phyloP scores from a whole-genome alignment of 164 flowering plant genomes.

The Dillenia turbinata region DNA sequence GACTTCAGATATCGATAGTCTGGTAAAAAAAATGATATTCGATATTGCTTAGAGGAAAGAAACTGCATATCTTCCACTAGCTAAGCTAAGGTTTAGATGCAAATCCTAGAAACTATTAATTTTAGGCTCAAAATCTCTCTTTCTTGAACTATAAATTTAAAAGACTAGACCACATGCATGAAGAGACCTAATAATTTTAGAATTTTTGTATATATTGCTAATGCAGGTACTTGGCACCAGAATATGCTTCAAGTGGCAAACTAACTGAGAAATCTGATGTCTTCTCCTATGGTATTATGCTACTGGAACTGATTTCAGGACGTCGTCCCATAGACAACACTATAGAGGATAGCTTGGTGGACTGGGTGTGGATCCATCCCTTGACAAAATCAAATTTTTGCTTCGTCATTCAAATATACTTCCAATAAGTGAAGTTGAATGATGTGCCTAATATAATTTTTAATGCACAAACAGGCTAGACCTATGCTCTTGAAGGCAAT shows the following conservation, averaged over 20 bases:
- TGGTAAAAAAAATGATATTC: too few species aligned
- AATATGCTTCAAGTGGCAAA: constrained; percentile 87
- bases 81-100: too few species aligned
- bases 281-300: constrained; percentile 81
- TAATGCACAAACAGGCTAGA: constrained; percentile 51
- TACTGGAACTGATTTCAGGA: constrained; percentile 80
- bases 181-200: background rate
- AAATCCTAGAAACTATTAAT: too few species aligned
- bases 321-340: constrained; percentile 50
- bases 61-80: too few species aligned
- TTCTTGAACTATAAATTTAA: too few species aligned
- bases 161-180: background rate
- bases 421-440: too few species aligned
- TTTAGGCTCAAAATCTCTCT: too few species aligned
- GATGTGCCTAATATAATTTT: too few species aligned
- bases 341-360: constrained; percentile 75
- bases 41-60: too few species aligned
- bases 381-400: background rate
- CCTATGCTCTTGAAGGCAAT: constrained; percentile 42
- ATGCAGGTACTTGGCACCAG: constrained; percentile 86
- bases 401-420: background rate
- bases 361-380: constrained; percentile 50
- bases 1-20: too few species aligned
- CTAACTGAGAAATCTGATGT: constrained; percentile 90
- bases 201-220: background rate